These are phyloP conservation scores for Pelargonium nanum DNA, from an alignment of 345 rosid species.

Conservation along the genomic window DNA sequence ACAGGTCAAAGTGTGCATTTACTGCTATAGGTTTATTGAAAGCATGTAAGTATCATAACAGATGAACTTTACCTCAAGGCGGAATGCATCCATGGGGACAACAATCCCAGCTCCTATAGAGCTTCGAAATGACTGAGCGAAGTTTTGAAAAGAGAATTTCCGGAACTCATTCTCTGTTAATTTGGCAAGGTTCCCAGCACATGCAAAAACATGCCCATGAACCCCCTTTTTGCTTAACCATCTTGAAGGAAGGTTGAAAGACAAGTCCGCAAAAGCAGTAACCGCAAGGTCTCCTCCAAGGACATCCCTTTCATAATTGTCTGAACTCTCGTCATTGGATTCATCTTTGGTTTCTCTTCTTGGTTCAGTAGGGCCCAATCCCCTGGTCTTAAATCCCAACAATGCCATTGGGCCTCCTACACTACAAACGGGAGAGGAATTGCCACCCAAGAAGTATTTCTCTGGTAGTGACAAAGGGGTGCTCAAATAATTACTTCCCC, in stretches of 20 bases:
- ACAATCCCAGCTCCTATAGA: constrained; percentile 84
- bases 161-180: constrained; percentile 62
- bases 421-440: constrained; percentile 63
- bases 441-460: constrained; percentile 89
- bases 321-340: constrained; percentile 23
- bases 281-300: constrained; percentile 90
- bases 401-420: constrained; percentile 76
- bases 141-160: constrained; percentile 42
- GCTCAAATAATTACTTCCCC: constrained; percentile 56
- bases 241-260: constrained; percentile 75
- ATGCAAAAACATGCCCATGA: constrained; percentile 78
- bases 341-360: constrained; percentile 36
- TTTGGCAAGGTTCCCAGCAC: constrained; percentile 74
- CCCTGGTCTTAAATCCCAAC: constrained; percentile 78
- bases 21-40: not conserved
- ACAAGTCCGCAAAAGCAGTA: constrained; percentile 81
- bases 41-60: not conserved
- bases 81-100: constrained; percentile 66
- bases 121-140: constrained; percentile 51
- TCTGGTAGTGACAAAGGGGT: constrained; percentile 62
- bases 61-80: constrained; percentile 64
- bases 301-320: constrained; percentile 52
- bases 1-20: too few species aligned
- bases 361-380: constrained; percentile 73
- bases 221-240: constrained; percentile 83